These are phyloP conservation scores for Candida manassasensis DNA, from an alignment of 805 yeast species.

Conservation along the genomic window DNA sequence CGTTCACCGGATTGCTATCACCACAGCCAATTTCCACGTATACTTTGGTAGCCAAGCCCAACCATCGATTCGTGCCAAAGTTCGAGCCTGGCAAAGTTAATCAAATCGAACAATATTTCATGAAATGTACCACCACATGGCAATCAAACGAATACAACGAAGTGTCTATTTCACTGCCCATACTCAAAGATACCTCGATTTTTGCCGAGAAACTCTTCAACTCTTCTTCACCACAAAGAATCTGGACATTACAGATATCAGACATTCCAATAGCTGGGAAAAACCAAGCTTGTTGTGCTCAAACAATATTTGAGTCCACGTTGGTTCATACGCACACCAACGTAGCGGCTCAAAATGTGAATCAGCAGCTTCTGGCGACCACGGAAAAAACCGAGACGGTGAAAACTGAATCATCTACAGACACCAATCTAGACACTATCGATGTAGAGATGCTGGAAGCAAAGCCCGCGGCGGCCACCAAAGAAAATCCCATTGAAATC, in stretches of 20 bases:
- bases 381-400: too few species aligned
- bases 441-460: too few species aligned
- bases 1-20: conserved; percentile 45
- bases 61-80: conserved; percentile 49
- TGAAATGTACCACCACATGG: conserved; percentile 49
- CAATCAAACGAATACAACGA: conserved; percentile 19
- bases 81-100: conserved; percentile 51
- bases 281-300: conserved; percentile 54
- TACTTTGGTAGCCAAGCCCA: conserved; percentile 46
- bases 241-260: conserved; percentile 61
- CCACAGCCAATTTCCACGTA: conserved; percentile 46
- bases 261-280: conserved; percentile 78
- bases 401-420: too few species aligned
- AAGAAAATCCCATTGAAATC: too few species aligned
- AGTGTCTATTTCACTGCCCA: conserved; percentile 19
- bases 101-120: conserved; percentile 52
- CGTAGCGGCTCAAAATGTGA: too few species aligned
- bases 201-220: conserved; percentile 29
- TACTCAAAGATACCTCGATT: conserved; percentile 16
- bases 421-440: too few species aligned
- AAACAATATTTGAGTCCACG: conserved; percentile 62
- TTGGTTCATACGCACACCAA: conserved; percentile 45
- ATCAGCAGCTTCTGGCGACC: too few species aligned
- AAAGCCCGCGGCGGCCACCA: too few species aligned
- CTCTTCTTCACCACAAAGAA: conserved; percentile 14